Evolutionary conservation across 2,329 filamentous ascomycete species (phyloP).

Genomic region (Knoxdaviesia capensis): DNA sequence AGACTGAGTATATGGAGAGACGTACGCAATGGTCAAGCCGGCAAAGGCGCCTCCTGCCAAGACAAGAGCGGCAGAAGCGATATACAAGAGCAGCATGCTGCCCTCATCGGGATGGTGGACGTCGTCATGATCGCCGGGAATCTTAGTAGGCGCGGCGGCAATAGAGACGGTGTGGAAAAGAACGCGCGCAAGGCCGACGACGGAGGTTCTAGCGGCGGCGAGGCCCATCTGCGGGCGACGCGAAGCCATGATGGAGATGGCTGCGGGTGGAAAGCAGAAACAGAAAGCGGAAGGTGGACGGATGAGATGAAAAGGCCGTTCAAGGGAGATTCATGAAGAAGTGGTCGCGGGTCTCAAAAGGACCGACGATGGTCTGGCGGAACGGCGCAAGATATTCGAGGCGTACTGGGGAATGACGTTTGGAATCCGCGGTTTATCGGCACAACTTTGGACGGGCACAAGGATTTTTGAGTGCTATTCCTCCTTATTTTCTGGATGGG

Average conservation of each 20-base stretch:
- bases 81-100: conserved; percentile 60
- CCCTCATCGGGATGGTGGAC: conserved; percentile 33
- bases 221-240: conserved; percentile 2
- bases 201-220: conserved; percentile 1
- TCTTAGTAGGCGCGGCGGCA: conserved; percentile 22
- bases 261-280: not conserved
- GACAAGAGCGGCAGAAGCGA: conserved; percentile 62
- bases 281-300: not conserved
- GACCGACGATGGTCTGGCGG: too few relatives aligned
- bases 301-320: not conserved
- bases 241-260: conserved; percentile 1
- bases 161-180: conserved; percentile 14
- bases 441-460: too few relatives aligned
- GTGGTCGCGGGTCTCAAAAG: too few relatives aligned
- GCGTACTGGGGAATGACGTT: too few relatives aligned
- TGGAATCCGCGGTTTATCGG: too few relatives aligned
- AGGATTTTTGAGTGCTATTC: too few relatives aligned
- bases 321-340: not conserved
- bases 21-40: conserved; percentile 72
- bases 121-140: conserved; percentile 15
- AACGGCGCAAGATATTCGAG: too few relatives aligned
- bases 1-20: conserved; percentile 6
- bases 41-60: conserved; percentile 84
- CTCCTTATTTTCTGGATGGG: too few relatives aligned
- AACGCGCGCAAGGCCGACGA: conserved; percentile 2